Evolutionary conservation across 2,329 filamentous ascomycete genomes (phyloP), one percentile per base, ranked within the genome.

Genomic region (Arachnopeziza araneosa): DNA sequence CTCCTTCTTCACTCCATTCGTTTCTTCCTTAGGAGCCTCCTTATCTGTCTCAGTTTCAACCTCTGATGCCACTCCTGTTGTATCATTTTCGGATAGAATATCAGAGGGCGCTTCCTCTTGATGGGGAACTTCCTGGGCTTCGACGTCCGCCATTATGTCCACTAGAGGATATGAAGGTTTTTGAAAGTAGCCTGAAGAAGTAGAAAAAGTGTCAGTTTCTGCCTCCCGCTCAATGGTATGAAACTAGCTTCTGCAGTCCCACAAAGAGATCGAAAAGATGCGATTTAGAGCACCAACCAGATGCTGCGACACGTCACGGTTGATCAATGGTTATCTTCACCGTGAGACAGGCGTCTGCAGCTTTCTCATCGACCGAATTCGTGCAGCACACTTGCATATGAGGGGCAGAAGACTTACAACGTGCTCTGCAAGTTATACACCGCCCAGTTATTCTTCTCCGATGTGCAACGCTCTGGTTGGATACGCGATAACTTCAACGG

Each of bases 1-100:
- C 60, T 73, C 71, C 61, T 72, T 72, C 64, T 71, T 72, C 17
- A 59, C 60, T 24, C 65, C 67, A 66, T 68, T 70, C 50, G 64
- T 56, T 32, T 66, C 67, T 60, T 69, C 66, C 44, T 59, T 24
- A 56, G 51, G 51, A 24, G 61, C 67, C 58, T 70, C 69, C 24
- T 60, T 68, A 56, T 70, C 70, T 2, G 67, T 67, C 57, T 69
- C 69, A 5, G 64, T 55, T 19, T 64, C 54, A 55, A 44, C 36
- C 23, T 55, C 54, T 52, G 50, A 52, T 23, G 19, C 50, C 36
- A 65, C 53, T 48, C 56, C 64, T 48, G 68, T 57, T 50, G 63
- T 62, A 55, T 71, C 69, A 32, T 71, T 68, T 24, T 59, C 66
- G 21, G 69, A 70, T 19, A 59, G 50, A 26, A 64, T 60, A 26